A percentile compares a stretch with the other conserved stretches of the same genome.
Evolutionary conservation across 305 asterid species (phyloP).

Genomic region (Solanum aculeatissimum): DNA sequence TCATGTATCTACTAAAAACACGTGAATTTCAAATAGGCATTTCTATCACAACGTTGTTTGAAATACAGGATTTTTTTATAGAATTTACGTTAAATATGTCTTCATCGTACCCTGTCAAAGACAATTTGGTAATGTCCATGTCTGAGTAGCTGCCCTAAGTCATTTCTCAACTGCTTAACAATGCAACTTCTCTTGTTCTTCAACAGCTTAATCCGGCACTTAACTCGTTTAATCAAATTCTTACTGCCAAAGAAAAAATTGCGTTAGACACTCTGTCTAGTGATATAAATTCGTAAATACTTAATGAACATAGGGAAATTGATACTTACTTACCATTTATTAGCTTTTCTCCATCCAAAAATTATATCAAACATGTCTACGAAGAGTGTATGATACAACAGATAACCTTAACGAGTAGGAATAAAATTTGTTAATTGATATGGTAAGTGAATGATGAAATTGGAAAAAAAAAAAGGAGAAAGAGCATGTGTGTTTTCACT

Average conservation of each 20-base stretch:
- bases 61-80: background rate
- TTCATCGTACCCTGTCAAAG: slow-evolving; percentile 38
- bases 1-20: background rate
- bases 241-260: slow-evolving; percentile 28
- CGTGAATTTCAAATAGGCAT: background rate
- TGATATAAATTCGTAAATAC: background rate
- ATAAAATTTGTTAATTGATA: background rate
- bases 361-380: slow-evolving; percentile 39
- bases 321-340: slow-evolving; percentile 46
- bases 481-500: background rate
- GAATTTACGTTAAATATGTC: background rate
- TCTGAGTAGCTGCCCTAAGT: slow-evolving; percentile 56
- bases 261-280: background rate
- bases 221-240: slow-evolving; percentile 42
- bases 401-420: background rate
- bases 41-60: background rate
- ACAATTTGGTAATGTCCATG: slow-evolving; percentile 43
- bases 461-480: background rate
- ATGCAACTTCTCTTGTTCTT: slow-evolving; percentile 54
- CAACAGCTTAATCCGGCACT: slow-evolving; percentile 52
- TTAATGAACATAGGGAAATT: background rate
- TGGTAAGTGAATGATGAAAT: background rate
- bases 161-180: slow-evolving; percentile 43
- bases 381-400: background rate
- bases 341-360: slow-evolving; percentile 93